These are phyloP conservation scores for Sextonia rubra DNA, from an alignment of 164 flowering plant species.

Conservation along the genomic window DNA sequence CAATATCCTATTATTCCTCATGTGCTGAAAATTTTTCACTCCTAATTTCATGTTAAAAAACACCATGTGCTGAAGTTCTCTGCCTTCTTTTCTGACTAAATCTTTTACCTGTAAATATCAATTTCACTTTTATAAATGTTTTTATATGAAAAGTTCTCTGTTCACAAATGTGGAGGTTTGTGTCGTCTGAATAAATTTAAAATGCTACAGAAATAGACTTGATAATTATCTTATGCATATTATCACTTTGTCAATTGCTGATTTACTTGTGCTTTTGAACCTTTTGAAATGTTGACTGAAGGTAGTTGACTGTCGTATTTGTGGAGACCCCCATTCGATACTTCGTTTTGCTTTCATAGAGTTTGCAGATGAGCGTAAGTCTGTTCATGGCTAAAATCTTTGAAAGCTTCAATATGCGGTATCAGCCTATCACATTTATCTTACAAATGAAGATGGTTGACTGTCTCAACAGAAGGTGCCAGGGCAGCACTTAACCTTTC, in stretches of 20 bases:
- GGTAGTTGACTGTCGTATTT: slow-evolving; percentile 98
- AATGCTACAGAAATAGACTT: background rate
- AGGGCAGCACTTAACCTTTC: slow-evolving; percentile 75
- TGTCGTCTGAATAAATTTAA: background rate
- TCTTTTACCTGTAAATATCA: no score
- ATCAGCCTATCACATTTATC: slow-evolving; percentile 1
- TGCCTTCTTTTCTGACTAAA: no score
- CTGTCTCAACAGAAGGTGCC: slow-evolving; percentile 70
- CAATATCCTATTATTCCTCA: no score
- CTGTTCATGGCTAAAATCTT: background rate
- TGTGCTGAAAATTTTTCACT: no score
- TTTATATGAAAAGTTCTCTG: background rate
- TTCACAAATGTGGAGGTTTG: background rate
- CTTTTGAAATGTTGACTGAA: slow-evolving; percentile 25
- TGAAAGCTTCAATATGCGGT: background rate
- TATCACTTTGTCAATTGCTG: background rate
- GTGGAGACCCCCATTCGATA: slow-evolving; percentile 95
- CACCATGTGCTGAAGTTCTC: no score
- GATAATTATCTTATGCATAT: background rate
- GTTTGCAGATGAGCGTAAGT: slow-evolving; percentile 89
- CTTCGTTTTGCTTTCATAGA: slow-evolving; percentile 96
- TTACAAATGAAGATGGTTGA: background rate
- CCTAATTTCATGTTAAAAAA: no score
- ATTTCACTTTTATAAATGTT: no score
- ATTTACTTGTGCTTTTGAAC: background rate